Base-by-base conservation (phyloP, 345 rosid species). In the Rhodamnia argentea region DNA sequence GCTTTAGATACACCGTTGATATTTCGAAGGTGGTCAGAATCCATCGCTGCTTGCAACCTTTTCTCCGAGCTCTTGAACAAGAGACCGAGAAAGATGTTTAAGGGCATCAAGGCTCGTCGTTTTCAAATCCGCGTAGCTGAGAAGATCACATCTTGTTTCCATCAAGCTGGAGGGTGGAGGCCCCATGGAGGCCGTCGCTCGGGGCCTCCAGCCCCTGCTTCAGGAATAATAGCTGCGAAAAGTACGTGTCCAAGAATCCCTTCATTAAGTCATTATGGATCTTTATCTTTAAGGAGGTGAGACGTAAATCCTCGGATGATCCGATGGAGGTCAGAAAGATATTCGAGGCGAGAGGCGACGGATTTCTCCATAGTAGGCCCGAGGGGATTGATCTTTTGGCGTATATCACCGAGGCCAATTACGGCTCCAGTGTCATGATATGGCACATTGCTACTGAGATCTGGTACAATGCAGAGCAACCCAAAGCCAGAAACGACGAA, bases 381-480 rank as follows among this genome's bases (percentile, higher is more conserved):
- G 44, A 42, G 44, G 44, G 44, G 0, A 1, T 10, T 24, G 0
- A 57, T 10, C 6, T 57, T 4, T 2, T 1, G 4, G 13, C 4
- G 27, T 2, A 57, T 23, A 2, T 57, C 60, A 57, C 13, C 14
- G 0, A 4, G 27, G 3, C 6, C 24, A 24, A 10, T 57, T 57
- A 9, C 1, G 27, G 2, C 12, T 2, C 4, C 2, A 10, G 6
- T 10, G 4, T 26, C 24, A 24, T 57, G 26, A 5, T 2, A 0
- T 26, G 27, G 27, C 62, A 57, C 26, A 11, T 24, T 57, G 62
- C 62, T 24, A 57, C 62, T 24, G 29, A 24, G 24, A 57, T 57
- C 0, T 57, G 5, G 62, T 57, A 57, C 7, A 24, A 57, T 13
- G 11, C 0, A 10, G 62, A 57, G 6, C 0, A 52, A 52, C 6